Evolutionary conservation across 345 rosid genomes (phyloP).

Genomic region (Syzygium grande): DNA sequence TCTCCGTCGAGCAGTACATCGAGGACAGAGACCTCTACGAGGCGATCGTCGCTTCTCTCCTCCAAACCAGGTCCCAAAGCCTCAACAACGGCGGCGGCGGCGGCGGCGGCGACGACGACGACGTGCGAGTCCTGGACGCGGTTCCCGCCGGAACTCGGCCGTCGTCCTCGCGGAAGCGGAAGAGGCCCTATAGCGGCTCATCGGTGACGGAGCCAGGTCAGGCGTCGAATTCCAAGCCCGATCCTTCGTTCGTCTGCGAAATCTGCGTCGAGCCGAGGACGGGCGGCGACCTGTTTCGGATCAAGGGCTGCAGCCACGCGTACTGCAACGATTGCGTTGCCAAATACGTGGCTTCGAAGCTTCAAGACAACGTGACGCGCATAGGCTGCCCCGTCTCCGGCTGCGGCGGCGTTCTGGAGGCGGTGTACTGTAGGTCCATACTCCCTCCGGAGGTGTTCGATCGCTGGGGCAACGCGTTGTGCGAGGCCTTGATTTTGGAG

Average conservation of each 20-base stretch:
- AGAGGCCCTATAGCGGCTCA: background rate
- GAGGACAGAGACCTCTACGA: background rate
- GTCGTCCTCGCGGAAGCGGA: background rate
- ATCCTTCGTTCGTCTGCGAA: conserved; percentile 26
- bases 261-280: conserved; percentile 41
- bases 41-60: background rate
- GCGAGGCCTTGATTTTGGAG: conserved; percentile 33
- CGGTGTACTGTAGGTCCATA: conserved; percentile 23
- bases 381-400: conserved; percentile 29
- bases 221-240: background rate
- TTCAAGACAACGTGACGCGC: conserved; percentile 21
- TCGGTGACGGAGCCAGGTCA: conserved; percentile 1
- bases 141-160: background rate
- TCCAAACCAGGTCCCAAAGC: no score
- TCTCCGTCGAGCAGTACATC: conserved; percentile 6
- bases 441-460: conserved; percentile 35
- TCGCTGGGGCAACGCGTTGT: conserved; percentile 40
- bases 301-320: conserved; percentile 42
- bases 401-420: conserved; percentile 28
- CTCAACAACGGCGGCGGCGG: background rate
- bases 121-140: background rate
- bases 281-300: conserved; percentile 10
- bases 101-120: background rate
- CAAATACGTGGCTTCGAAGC: conserved; percentile 39
- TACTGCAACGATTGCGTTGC: conserved; percentile 42